These are phyloP conservation scores for Arthrobotrys conoides DNA, from an alignment of 2,329 filamentous ascomycete genomes.

Conservation along the genomic window DNA sequence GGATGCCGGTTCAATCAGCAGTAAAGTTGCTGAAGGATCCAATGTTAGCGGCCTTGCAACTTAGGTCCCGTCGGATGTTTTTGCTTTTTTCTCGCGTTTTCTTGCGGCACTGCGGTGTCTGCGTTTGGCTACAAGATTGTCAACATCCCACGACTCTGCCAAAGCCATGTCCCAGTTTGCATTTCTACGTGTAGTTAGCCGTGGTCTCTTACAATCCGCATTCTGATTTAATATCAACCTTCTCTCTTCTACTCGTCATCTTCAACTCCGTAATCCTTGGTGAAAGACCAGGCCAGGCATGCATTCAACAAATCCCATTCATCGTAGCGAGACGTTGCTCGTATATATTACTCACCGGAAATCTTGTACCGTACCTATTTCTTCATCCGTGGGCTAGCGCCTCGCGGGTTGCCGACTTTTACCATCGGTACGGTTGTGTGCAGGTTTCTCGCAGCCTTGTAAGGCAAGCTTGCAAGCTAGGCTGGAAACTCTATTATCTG, in stretches of 20 bases:
- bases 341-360: slow-evolving; percentile 13
- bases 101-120: not conserved
- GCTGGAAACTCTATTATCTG: not conserved
- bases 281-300: slow-evolving; percentile 30
- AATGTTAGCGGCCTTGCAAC: not conserved
- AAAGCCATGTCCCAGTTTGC: not conserved
- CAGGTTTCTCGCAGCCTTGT: slow-evolving; percentile 12
- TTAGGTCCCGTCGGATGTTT: not conserved
- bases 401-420: not conserved
- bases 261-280: slow-evolving; percentile 7
- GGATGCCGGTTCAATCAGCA: not conserved
- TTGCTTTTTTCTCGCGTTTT: slow-evolving; percentile 18
- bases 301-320: slow-evolving; percentile 26
- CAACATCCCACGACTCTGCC: not conserved
- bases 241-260: slow-evolving; percentile 6
- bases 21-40: slow-evolving; percentile 1
- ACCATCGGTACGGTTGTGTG: not conserved
- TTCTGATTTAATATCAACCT: slow-evolving; percentile 27
- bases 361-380: slow-evolving; percentile 8
- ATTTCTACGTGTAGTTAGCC: not conserved
- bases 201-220: not conserved
- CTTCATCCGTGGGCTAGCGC: slow-evolving; percentile 14
- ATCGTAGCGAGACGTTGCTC: slow-evolving; percentile 18
- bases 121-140: not conserved
- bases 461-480: slow-evolving; percentile 15